phyloP scores from a whole-genome alignment of 2,329 filamentous ascomycete species.

The Diaporthe destruens region DNA sequence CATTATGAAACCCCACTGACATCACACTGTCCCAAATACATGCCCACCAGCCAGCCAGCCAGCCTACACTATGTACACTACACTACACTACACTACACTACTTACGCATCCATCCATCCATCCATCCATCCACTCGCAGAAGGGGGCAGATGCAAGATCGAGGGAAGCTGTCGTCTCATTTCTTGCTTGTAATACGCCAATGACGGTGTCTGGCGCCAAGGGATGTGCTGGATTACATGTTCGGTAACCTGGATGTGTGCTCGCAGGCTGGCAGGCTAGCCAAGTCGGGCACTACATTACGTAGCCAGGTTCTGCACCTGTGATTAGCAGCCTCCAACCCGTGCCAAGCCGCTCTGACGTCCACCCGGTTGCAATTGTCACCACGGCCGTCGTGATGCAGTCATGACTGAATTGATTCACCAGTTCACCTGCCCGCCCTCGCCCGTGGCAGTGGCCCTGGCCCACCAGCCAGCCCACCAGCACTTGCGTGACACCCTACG shows the following conservation, averaged over 20 bases:
- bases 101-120: not conserved
- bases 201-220: conserved; percentile 4
- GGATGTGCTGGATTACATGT: not conserved
- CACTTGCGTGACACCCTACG: not conserved
- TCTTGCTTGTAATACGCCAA: conserved; percentile 11
- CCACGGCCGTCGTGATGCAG: conserved; percentile 3
- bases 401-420: not conserved
- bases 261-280: not conserved
- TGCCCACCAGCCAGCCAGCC: too few relatives aligned
- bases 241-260: too few relatives aligned
- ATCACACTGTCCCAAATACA: conserved; percentile 12
- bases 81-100: not conserved
- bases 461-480: not conserved
- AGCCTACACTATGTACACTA: too few relatives aligned
- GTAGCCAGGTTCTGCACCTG: not conserved
- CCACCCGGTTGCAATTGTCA: conserved; percentile 6
- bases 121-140: not conserved
- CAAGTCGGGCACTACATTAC: conserved; percentile 8
- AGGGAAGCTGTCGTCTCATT: conserved; percentile 19
- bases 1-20: conserved; percentile 5
- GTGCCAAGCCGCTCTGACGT: conserved; percentile 23
- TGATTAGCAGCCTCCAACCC: not conserved
- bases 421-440: too few relatives aligned
- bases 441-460: too few relatives aligned
- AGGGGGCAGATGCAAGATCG: not conserved